Evolutionary conservation across 106 monocot genomes (phyloP).

Genomic region (Dendrobium catenatum): DNA sequence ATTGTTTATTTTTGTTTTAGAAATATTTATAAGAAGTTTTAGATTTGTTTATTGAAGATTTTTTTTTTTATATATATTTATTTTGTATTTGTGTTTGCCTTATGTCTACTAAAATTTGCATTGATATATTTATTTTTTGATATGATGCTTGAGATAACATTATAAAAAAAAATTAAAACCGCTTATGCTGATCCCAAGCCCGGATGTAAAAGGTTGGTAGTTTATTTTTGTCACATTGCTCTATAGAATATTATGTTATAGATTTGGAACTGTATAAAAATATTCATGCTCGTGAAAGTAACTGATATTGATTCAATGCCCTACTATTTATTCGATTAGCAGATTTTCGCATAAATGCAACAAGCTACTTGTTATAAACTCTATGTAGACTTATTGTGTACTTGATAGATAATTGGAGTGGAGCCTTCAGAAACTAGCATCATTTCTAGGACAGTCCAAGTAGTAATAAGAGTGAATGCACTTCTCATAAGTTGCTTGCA

Average conservation of each 20-base stretch:
- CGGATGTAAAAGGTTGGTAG: too few species aligned
- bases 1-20: too few species aligned
- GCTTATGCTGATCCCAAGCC: too few species aligned
- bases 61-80: too few species aligned
- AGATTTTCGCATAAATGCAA: background rate
- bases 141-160: too few species aligned
- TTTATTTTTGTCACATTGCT: background rate
- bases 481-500: background rate
- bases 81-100: too few species aligned
- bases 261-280: background rate
- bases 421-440: constrained; percentile 92
- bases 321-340: background rate
- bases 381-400: background rate
- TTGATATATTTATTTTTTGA: too few species aligned
- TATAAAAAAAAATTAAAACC: too few species aligned
- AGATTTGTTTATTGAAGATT: too few species aligned
- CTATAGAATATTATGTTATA: background rate
- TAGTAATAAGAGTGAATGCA: constrained; percentile 5
- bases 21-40: too few species aligned
- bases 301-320: background rate
- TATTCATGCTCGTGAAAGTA: background rate
- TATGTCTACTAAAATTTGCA: too few species aligned
- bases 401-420: constrained; percentile 77
- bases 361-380: background rate
- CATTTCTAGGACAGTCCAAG: constrained; percentile 81